These are phyloP conservation scores for Lizonia empirigonia DNA, from an alignment of 2,329 filamentous ascomycete genomes.

Conservation along the genomic window DNA sequence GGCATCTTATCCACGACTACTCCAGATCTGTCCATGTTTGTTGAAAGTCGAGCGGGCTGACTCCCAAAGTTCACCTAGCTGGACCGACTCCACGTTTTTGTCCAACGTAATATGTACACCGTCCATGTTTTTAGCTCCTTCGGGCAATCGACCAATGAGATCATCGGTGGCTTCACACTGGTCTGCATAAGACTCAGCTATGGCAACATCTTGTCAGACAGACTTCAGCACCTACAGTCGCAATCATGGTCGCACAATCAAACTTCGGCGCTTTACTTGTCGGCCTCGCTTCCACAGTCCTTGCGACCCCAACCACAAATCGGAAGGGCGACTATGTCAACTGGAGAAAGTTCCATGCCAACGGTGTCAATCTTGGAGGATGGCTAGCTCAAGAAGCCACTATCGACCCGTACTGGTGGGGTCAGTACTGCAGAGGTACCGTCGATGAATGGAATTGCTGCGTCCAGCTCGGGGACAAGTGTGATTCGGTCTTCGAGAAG, in stretches of 20 bases:
- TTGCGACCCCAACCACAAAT: constrained; percentile 1
- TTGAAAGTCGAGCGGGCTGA: not conserved
- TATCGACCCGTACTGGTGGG: constrained; percentile 39
- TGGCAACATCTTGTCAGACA: not conserved
- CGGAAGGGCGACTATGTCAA: constrained; percentile 17
- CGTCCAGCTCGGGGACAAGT: constrained; percentile 34
- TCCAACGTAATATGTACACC: not conserved
- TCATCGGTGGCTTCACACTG: not conserved
- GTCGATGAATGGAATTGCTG: constrained; percentile 48
- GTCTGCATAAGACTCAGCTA: constrained; percentile 1
- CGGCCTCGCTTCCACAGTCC: not conserved
- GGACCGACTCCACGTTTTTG: not conserved
- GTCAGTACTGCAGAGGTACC: constrained; percentile 22
- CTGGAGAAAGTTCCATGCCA: constrained; percentile 26
- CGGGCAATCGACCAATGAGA: not conserved
- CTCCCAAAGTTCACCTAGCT: not conserved
- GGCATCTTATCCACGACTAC: not conserved
- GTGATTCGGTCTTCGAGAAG: constrained; percentile 36
- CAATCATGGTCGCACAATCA: constrained; percentile 1
- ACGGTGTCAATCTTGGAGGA: constrained; percentile 38
- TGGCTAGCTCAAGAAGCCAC: constrained; percentile 43
- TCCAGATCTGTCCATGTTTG: not conserved
- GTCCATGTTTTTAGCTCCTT: not conserved
- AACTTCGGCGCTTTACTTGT: not conserved
- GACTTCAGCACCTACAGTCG: not conserved